Evolutionary conservation across 2,329 filamentous ascomycete species (phyloP), one percentile per base, ranked within the genome.

Genomic region (Cadophora malorum): DNA sequence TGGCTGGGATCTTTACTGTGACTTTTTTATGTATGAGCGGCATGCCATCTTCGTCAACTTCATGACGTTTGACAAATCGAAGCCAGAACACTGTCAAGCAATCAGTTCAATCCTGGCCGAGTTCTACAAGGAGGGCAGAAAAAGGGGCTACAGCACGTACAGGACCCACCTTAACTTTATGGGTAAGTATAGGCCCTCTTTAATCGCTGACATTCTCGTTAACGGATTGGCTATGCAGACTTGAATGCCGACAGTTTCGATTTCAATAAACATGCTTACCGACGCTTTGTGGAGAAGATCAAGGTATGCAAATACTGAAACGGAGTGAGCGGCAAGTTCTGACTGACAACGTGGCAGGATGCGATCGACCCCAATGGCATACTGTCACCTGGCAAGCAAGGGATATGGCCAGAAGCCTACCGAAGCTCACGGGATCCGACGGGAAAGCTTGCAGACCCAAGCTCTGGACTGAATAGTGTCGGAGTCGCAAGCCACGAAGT

Each of bases 11-110:
- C 72, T 83, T 25, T 78, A 81, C 68, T 81, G 80, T 68, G 82
- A 83, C 66, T 83, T 83, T 74, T 83, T 83, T 75, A 82, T 84
- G 80, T 79, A 82, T 60, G 81, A 83, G 68, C 76, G 81, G 1
- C 81, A 83, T 58, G 79, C 82, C 9, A 80, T 83, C 41, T 79
- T 83, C 53, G 81, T 83, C 69, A 82, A 82, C 67, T 83, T 83
- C 81, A 80, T 83, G 66, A 80, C 79, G 4, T 83, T 82, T 67
- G 82, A 84, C 70, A 82, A 83, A 73, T 80, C 78, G 3, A 80
- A 80, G 60, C 68, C 74, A 4, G 74, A 74, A 65, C 80, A 83
- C 67, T 77, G 80, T 12, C 68, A 73, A 45, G 76, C 78, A 16
- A 78, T 83, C 41, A 72, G 79, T 52, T 74, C 67, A 45, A 69